A percentile compares a stretch with the other conserved stretches of the same genome.
Evolutionary conservation across 805 yeast species (phyloP).

Genomic region (Tanozyma kutaoensis): DNA sequence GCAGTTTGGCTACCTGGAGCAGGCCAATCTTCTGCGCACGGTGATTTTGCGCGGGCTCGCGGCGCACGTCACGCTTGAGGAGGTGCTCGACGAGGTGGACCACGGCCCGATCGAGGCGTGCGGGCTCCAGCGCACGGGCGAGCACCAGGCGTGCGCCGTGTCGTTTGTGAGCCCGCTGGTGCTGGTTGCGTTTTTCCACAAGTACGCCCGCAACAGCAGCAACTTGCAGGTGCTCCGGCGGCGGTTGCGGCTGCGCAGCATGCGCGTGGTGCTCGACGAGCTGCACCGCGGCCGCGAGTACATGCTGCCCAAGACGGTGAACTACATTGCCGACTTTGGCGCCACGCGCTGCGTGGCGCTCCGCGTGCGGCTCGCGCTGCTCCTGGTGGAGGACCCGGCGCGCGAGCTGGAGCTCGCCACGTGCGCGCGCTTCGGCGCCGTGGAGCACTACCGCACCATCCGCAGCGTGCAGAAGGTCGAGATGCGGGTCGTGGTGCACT

Average conservation of each 20-base stretch:
- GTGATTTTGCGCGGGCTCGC: conserved; percentile 17
- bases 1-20: too few species aligned
- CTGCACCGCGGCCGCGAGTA: conserved; percentile 13
- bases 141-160: conserved; percentile 17
- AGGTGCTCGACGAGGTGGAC: conserved; percentile 32
- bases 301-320: conserved; percentile 25
- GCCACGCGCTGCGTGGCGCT: conserved; percentile 23
- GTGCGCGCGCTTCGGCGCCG: conserved; percentile 25
- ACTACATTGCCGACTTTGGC: conserved; percentile 22
- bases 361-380: not conserved
- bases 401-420: conserved; percentile 10
- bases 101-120: conserved; percentile 54
- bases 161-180: conserved; percentile 23
- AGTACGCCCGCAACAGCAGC: conserved; percentile 13
- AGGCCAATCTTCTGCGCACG: conserved; percentile 23
- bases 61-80: conserved; percentile 11
- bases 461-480: conserved; percentile 2
- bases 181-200: conserved; percentile 18
- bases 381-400: conserved; percentile 8
- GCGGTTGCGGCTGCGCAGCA: conserved; percentile 12
- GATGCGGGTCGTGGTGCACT: conserved; percentile 16
- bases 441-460: conserved; percentile 20
- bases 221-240: conserved; percentile 12
- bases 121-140: conserved; percentile 12
- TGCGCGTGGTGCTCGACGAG: conserved; percentile 18